These are phyloP conservation scores for Leishmania major DNA, from an alignment of 208 protist genomes.

Conservation along the genomic window DNA sequence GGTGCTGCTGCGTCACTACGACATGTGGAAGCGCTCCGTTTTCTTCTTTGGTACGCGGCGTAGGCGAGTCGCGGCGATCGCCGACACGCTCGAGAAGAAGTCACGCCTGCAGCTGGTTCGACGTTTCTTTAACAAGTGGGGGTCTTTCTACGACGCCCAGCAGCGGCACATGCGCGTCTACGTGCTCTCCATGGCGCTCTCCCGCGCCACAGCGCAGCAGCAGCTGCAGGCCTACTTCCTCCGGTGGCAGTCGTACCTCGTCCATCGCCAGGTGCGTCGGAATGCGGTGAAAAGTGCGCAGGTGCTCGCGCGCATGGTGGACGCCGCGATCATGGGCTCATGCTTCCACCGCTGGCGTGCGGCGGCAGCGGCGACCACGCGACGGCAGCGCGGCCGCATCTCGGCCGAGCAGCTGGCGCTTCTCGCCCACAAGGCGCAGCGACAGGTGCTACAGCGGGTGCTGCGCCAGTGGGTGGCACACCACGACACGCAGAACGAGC, in stretches of 20 bases:
- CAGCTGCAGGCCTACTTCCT: conserved; percentile 38
- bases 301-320: conserved; percentile 29
- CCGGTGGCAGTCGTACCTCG: conserved; percentile 45
- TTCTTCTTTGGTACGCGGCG: conserved; percentile 7
- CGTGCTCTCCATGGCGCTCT: conserved; percentile 43
- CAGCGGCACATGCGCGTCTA: conserved; percentile 56
- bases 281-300: conserved; percentile 15
- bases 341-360: conserved; percentile 55
- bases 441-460: conserved; percentile 43
- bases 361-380: not conserved
- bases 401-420: conserved; percentile 34
- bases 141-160: conserved; percentile 62
- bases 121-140: conserved; percentile 72
- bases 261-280: conserved; percentile 17
- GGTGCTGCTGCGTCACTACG: conserved; percentile 63
- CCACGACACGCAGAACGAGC: not conserved
- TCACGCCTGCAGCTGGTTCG: conserved; percentile 43
- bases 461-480: conserved; percentile 39
- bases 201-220: conserved; percentile 41
- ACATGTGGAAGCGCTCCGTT: conserved; percentile 46
- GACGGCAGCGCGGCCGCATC: conserved; percentile 1
- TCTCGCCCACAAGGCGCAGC: conserved; percentile 46
- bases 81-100: conserved; percentile 34
- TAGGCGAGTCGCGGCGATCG: conserved; percentile 24
- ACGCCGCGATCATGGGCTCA: conserved; percentile 8